Percentiles rank a stretch among this genome's conserved stretches.
Conservation (phyloP, 768 basidiomycete genomes). For the Auriculariales sp. region DNA sequence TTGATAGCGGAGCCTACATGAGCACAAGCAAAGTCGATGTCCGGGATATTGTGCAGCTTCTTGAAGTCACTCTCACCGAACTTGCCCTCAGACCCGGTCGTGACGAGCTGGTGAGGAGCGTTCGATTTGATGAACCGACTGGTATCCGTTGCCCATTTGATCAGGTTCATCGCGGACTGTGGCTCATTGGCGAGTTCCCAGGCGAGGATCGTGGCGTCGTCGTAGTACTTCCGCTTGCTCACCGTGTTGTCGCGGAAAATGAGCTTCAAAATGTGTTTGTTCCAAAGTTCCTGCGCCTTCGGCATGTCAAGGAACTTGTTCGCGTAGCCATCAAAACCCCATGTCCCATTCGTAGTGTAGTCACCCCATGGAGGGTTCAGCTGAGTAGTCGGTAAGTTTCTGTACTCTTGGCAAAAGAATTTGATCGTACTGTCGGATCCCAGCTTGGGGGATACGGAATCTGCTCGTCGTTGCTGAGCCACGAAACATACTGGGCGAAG, state of each 20-base stretch:
- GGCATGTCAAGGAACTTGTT: background rate
- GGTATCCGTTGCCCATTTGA: background rate
- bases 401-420: no score
- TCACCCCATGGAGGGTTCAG: background rate
- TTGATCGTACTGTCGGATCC: no score
- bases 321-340: background rate
- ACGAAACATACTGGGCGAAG: background rate
- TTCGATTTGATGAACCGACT: background rate
- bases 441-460: no score
- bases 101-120: background rate
- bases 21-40: constrained; percentile 1
- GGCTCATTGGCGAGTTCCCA: background rate
- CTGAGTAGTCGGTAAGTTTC: no score
- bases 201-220: background rate
- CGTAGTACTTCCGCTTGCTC: background rate
- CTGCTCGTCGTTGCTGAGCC: constrained; percentile 1
- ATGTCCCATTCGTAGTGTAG: background rate
- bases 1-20: background rate
- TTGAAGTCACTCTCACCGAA: background rate
- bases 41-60: background rate
- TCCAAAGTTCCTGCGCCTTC: background rate
- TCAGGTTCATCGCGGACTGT: background rate
- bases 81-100: background rate
- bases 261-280: background rate
- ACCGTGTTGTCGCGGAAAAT: background rate